phyloP scores from a whole-genome alignment of 495 filamentous ascomycete genomes.

The Trichoderma virens region DNA sequence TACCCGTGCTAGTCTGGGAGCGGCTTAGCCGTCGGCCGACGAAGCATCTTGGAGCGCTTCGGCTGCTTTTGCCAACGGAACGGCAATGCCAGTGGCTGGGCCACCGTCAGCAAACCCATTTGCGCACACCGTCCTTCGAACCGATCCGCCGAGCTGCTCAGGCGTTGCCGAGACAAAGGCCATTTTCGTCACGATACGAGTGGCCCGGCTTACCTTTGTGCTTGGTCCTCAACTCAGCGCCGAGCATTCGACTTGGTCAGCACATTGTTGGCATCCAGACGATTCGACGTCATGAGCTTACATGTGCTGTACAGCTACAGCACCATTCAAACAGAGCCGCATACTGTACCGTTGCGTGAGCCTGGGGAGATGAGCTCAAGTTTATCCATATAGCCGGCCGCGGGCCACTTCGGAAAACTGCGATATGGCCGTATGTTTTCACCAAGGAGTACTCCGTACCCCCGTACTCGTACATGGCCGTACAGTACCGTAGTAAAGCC shows the following conservation, averaged over 20 bases:
- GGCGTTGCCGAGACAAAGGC: neutral
- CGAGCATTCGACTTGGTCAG: neutral
- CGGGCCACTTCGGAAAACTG: neutral
- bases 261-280: neutral
- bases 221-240: neutral
- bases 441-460: too few species aligned
- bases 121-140: neutral
- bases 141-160: neutral
- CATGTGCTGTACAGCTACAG: neutral
- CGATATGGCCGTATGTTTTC: neutral
- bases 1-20: neutral
- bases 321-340: too few species aligned
- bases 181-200: neutral
- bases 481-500: neutral
- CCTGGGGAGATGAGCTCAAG: neutral
- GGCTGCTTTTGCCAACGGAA: neutral
- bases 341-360: too few species aligned
- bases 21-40: conserved; percentile 4
- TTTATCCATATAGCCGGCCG: neutral
- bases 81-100: conserved; percentile 4
- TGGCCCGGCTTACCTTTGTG: neutral
- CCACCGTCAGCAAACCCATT: conserved; percentile 2
- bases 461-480: too few species aligned
- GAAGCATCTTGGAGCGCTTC: neutral
- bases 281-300: neutral